Base-by-base conservation (phyloP, 2,329 filamentous ascomycete genomes). In the Apiospora hydei region DNA sequence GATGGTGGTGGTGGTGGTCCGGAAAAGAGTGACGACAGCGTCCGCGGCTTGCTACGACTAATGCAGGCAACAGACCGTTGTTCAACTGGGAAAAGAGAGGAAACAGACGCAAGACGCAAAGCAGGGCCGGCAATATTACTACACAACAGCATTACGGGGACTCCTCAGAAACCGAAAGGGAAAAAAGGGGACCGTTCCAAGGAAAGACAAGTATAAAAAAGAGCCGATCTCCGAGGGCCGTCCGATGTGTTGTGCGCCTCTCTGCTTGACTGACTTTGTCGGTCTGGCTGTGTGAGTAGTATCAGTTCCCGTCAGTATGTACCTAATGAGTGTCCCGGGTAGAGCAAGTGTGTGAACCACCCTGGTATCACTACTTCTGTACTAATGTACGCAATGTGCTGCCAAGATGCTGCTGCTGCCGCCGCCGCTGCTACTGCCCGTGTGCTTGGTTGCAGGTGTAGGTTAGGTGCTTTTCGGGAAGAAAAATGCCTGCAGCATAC, bases 211-310 rank as follows among this genome's bases (percentile, higher is more conserved):
- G 38, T 34, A 34, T 18, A 49, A 49, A 49, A 69, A 69, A 69
- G 67, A 69, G 44, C 67, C 67, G 67, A 69, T 69, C 43, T 38
- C 67, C 67, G 67, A 69, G 44, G 67, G 34, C 34, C 57, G 18
- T 64, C 34, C 57, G 34, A 61, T 38, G 53, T 61, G 30, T 16
- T 18, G 51, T 18, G 26, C 18, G 13, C 26, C 14, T 61, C 30
- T 34, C 26, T 30, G 26, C 53, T 61, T 38, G 53, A 61, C 53
- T 38, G 53, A 61, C 53, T 57, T 57, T 61, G 53, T 61, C 53
- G 57, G 18, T 64, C 34, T 64, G 57, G 57, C 53, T 57, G 4
- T 57, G 51, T 57, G 4, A 34, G 51, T 34, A 26, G 53, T 61
- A 61, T 61, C 53, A 61, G 53, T 61, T 47, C 46, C 51, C 14